A percentile compares a stretch with the other conserved stretches of the same genome.
These are phyloP conservation scores for Leishmania lainsoni DNA, from an alignment of 208 protist species.

Conservation along the genomic window DNA sequence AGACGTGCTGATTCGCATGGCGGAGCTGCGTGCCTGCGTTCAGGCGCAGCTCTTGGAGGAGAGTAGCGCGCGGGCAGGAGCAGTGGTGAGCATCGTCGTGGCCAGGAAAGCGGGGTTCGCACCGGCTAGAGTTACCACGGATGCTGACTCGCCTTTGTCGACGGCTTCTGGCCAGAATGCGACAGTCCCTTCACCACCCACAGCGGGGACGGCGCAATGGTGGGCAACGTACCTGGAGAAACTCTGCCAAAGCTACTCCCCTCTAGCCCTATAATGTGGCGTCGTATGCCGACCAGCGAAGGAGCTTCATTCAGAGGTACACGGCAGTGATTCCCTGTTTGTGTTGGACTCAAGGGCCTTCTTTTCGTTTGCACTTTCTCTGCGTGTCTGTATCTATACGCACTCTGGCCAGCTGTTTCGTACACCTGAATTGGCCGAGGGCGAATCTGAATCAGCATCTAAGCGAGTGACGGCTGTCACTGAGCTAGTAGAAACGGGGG, in stretches of 20 bases:
- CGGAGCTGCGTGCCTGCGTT: slow-evolving; percentile 31
- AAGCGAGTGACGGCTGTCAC: neutral
- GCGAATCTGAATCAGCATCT: neutral
- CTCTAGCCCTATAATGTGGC: neutral
- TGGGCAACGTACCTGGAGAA: slow-evolving; percentile 29
- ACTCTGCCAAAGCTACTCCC: slow-evolving; percentile 22
- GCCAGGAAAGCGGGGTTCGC: neutral
- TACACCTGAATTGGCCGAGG: neutral
- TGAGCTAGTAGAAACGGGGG: no score
- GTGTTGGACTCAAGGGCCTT: neutral
- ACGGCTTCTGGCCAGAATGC: neutral
- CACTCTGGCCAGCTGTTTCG: neutral
- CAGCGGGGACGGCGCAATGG: slow-evolving; percentile 25
- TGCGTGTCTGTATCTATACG: neutral
- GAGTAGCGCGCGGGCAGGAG: neutral
- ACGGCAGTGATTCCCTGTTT: neutral
- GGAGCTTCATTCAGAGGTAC: neutral
- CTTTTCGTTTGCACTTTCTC: neutral
- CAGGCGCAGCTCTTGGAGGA: slow-evolving; percentile 28
- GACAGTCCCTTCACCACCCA: neutral
- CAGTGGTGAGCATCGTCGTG: neutral
- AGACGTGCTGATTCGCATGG: slow-evolving; percentile 17
- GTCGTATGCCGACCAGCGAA: no score
- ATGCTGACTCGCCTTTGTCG: neutral
- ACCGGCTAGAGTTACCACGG: neutral